A percentile compares a stretch with the other conserved stretches of the same genome.
These are phyloP conservation scores for Thraustochytrium sp. DNA, from an alignment of 352 stramenopile genomes.

Conservation along the genomic window DNA sequence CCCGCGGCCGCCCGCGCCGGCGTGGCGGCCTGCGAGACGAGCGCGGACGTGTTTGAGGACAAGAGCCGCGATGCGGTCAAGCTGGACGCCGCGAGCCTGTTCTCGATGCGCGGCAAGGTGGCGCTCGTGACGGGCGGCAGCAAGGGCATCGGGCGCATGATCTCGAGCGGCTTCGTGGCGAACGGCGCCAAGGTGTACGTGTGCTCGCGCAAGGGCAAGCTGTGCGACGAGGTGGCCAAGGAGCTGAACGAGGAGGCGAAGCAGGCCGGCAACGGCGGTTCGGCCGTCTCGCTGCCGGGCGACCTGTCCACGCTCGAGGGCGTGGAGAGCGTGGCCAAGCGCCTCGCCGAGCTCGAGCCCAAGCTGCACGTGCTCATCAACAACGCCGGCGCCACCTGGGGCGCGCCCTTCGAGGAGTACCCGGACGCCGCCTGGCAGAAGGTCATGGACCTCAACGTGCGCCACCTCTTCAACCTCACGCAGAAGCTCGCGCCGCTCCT, in stretches of 20 bases:
- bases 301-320: slow-evolving; percentile 72
- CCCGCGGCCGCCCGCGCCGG: neutral
- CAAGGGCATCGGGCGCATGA: slow-evolving; percentile 89
- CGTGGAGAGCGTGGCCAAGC: slow-evolving; percentile 66
- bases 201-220: slow-evolving; percentile 54
- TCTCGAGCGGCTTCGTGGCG: slow-evolving; percentile 81
- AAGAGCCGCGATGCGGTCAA: neutral
- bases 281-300: slow-evolving; percentile 64
- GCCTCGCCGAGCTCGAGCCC: slow-evolving; percentile 67
- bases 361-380: slow-evolving; percentile 87
- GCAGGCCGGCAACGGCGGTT: slow-evolving; percentile 48
- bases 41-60: slow-evolving; percentile 26
- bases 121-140: slow-evolving; percentile 76
- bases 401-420: slow-evolving; percentile 61
- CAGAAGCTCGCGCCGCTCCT: slow-evolving; percentile 79
- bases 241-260: slow-evolving; percentile 38
- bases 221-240: slow-evolving; percentile 29
- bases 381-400: slow-evolving; percentile 73
- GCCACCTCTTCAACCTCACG: slow-evolving; percentile 86
- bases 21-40: neutral
- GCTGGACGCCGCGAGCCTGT: slow-evolving; percentile 27
- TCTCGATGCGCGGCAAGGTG: slow-evolving; percentile 51
- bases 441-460: slow-evolving; percentile 88
- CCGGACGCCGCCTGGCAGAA: slow-evolving; percentile 75
- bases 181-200: slow-evolving; percentile 88